Evolutionary conservation across 768 basidiomycete species (phyloP), one percentile per base, ranked within the genome.

Genomic region (Baorangia bicolor): DNA sequence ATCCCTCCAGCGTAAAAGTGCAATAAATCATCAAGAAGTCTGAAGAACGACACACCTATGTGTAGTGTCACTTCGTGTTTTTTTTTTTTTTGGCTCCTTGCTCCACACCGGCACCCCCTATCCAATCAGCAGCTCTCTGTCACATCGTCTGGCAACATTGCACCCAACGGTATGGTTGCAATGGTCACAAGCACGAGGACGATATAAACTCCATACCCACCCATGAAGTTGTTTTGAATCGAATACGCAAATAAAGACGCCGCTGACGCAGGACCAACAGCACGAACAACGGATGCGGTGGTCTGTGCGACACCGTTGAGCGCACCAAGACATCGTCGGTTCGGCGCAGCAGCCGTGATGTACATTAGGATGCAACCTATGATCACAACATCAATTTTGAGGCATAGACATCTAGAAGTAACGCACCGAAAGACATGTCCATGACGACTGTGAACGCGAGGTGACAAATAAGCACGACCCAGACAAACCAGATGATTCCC

Each of bases 301-400:
- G 63, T 67, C 58, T 70, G 72, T 44, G 63, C 64, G 18, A 68
- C 64, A 33, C 88, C 88, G 60, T 89, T 88, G 21, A 84, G 84
- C 7, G 86, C 78, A 37, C 88, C 88, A n/a, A 90, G 76, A 4
- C 82, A 82, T 30, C 82, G 79, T 50, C 77, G 77, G 59, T 87
- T 87, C 8, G 89, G 88, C 0, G 88, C 75, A 27, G 87, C 75
- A 25, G 82, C 79, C 12, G 81, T 78, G 56, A 90, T 85, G 62
- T 82, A 87, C 58, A 90, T 87, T 63, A 89, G 82, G 39, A 88
- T 75, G 42, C 86, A 83, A 12, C 86, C 88, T 88, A 33, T 4
- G 35, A 54, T 11, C 18, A 9, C 20, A 21, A 16, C 11, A 51
- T 51, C 51, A 56, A 42, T 14, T 31, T 30, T 10, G 20, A 68